Evolutionary conservation across 2,329 filamentous ascomycete genomes (phyloP), one percentile per base, ranked within the genome.

Genomic region (Nemania sp.): DNA sequence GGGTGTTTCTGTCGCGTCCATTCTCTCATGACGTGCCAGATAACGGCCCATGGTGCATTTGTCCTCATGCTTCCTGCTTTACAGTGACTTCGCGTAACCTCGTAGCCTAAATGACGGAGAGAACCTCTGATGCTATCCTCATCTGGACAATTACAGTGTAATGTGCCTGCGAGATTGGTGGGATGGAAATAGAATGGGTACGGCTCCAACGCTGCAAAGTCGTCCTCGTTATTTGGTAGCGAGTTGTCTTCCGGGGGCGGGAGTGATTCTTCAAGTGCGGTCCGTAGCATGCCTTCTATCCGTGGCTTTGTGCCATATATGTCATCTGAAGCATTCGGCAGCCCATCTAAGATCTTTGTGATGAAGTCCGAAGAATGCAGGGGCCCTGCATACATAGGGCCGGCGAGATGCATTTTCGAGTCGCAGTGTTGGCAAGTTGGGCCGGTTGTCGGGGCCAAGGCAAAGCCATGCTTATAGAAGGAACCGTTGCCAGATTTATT

Each of bases 1-100:
- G 92, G 91, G 0, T 83, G 80, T 65, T 87, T 89, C 68, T 96
- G 91, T 20, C 87, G 82, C 12, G 89, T 83, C 91, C 91, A 99
- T 72, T 96, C 91, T 22, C 90, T 82, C 84, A 97, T 94, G 23
- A 97, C 77, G 68, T 95, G 89, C 92, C 94, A 97, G 42, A 99
- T 82, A 0, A 90, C 86, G 4, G 78, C 78, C 91, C 91, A 99
- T 0, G 92, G 90, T 12, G 94, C 94, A 72, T 97, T 86, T 0
- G 94, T 97, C 75, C 95, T 96, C 72, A 97, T 86, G 66, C 90
- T 94, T 22, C 92, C 93, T 0, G 90, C 82, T 62, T 91, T 91
- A 64, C 91, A 91, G 71, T 99, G 94, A 63, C 90, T 96, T 65
- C 93, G 84, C 1, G 90, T 90, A 3, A 89, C 89, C 40, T 82